phyloP scores from a whole-genome alignment of 2,329 filamentous ascomycete genomes.

The Pseudopithomyces chartarum region DNA sequence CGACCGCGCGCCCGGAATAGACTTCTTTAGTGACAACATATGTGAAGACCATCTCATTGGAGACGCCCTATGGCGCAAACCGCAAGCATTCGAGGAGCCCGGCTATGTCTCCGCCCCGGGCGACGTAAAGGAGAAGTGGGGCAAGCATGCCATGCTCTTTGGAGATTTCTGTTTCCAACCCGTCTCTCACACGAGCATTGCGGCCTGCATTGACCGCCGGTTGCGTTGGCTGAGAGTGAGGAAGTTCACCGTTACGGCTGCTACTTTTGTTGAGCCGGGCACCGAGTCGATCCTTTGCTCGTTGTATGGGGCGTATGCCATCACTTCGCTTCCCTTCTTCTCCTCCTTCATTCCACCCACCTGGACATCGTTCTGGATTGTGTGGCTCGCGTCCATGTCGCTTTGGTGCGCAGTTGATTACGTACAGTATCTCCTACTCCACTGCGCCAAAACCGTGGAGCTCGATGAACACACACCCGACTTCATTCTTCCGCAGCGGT shows the following conservation, averaged over 20 bases:
- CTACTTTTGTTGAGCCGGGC: slow-evolving; percentile 90
- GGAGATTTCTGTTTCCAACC: slow-evolving; percentile 91
- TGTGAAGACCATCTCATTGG: slow-evolving; percentile 98
- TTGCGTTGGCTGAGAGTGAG: slow-evolving; percentile 90
- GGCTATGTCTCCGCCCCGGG: slow-evolving; percentile 28
- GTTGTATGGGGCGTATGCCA: slow-evolving; percentile 75
- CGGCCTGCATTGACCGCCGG: slow-evolving; percentile 77
- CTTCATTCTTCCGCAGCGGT: slow-evolving; percentile 64
- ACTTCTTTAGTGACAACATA: slow-evolving; percentile 94
- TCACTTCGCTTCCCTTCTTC: slow-evolving; percentile 74
- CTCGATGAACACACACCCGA: slow-evolving; percentile 72
- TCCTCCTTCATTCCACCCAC: slow-evolving; percentile 63
- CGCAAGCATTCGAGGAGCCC: slow-evolving; percentile 35
- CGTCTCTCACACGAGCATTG: slow-evolving; percentile 77
- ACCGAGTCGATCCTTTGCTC: slow-evolving; percentile 88
- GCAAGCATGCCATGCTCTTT: slow-evolving; percentile 82
- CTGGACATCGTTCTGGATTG: slow-evolving; percentile 67
- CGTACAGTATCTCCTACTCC: slow-evolving; percentile 72
- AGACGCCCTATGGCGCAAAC: slow-evolving; percentile 81
- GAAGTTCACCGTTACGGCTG: slow-evolving; percentile 89
- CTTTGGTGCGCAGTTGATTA: slow-evolving; percentile 80
- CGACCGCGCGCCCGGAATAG: slow-evolving; percentile 69
- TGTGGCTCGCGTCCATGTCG: slow-evolving; percentile 70
- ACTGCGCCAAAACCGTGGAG: slow-evolving; percentile 73
- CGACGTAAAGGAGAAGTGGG: slow-evolving; percentile 53